Evolutionary conservation across 2,329 filamentous ascomycete genomes (phyloP).

Genomic region (Aspergillus sp.): DNA sequence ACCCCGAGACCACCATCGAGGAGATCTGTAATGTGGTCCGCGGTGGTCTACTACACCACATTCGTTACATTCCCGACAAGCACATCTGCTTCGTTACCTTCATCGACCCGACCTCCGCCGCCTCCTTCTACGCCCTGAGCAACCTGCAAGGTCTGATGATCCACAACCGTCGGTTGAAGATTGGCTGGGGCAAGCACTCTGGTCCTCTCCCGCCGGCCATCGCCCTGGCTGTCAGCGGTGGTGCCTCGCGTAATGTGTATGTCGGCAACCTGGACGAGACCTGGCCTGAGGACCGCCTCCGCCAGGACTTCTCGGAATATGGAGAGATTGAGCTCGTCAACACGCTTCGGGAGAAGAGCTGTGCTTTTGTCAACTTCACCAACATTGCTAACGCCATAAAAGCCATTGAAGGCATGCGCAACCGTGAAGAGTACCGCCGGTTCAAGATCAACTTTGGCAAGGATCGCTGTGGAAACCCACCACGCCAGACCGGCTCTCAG

Average conservation of each 20-base stretch:
- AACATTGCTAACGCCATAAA: slow-evolving; percentile 99
- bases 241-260: slow-evolving; percentile 97
- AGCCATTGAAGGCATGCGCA: slow-evolving; percentile 90
- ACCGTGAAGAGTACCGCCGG: slow-evolving; percentile 91
- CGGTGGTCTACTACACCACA: slow-evolving; percentile 91
- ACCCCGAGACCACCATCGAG: slow-evolving; percentile 97
- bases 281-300: slow-evolving; percentile 91
- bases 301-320: slow-evolving; percentile 94
- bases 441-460: slow-evolving; percentile 99
- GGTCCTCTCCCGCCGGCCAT: slow-evolving; percentile 93
- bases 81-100: slow-evolving; percentile 99
- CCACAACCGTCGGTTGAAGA: slow-evolving; percentile 94
- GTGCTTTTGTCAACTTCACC: slow-evolving; percentile 98
- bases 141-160: slow-evolving; percentile 99
- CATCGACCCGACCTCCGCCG: slow-evolving; percentile 94
- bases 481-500: slow-evolving; percentile 69
- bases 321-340: slow-evolving; percentile 98
- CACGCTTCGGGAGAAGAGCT: slow-evolving; percentile 95
- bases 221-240: slow-evolving; percentile 88
- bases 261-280: slow-evolving; percentile 95
- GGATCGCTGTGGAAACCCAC: slow-evolving; percentile 93
- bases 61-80: slow-evolving; percentile 98
- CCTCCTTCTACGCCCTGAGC: slow-evolving; percentile 95
- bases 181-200: slow-evolving; percentile 99
- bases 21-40: slow-evolving; percentile 99